Base-by-base conservation (phyloP, 768 basidiomycete species). In the Tephrocybe sp. region DNA sequence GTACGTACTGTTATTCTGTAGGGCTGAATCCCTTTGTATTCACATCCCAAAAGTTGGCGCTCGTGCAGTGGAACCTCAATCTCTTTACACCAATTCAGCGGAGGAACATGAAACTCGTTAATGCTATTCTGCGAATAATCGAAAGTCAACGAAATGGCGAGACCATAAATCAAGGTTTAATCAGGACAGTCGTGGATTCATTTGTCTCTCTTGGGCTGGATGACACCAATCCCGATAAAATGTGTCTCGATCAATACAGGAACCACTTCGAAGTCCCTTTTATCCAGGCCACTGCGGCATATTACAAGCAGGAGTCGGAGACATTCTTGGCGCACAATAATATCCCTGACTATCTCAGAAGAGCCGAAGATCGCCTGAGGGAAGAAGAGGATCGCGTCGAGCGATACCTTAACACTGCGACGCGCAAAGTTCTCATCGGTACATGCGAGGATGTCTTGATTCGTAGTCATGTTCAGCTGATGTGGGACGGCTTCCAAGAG, bases 301-400 rank as follows among this genome's bases (percentile, higher is more conserved):
- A 92, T 68, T 99, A 98, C 77, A 86, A 83, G 60, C 80, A 87
- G 57, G 95, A 99, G 68, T 95, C 93, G 0, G 87, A 92, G 56
- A 79, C 86, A 4, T 99, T 93, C 76, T 79, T 98, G 22, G 84
- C 87, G 1, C 83, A 86, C 61, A 92, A 92, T 70, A 88, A 80
- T 49, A 87, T 98, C 42, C 89, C 92, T 11, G 96, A 98, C 63
- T 99, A 98, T 67, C 75, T 99, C 65, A 93, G 86, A 73, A 95
- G 91, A 68, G 95, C 92, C 1, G 96, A 97, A 64, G 89, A 90
- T 61, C 83, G 96, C 37, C 71, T 99, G 50, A 82, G 83, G 49
- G 95, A 99, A 68, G 96, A 99, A 61, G 92, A 96, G 67, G 91
- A 95, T 62, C 83, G 96, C 19, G 92, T 98, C 18, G 95, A 97